Evolutionary conservation across 2,329 filamentous ascomycete genomes (phyloP).

Genomic region (Stagonosporopsis rhizophila): DNA sequence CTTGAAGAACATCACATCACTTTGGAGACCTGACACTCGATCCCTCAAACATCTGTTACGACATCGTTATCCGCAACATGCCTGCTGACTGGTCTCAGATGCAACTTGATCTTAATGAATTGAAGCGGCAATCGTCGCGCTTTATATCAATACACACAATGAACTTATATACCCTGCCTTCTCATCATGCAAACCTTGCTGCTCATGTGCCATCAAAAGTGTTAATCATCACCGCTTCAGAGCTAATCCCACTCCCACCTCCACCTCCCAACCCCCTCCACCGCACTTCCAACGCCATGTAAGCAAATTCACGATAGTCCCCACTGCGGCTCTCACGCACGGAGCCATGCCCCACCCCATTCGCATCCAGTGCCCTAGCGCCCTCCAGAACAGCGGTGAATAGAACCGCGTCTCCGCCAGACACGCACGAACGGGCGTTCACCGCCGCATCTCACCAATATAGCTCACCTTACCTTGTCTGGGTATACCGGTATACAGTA

Average conservation of each 20-base stretch:
- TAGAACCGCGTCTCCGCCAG: not conserved
- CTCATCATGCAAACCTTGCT: not conserved
- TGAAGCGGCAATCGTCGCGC: too few species aligned
- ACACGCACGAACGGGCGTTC: conserved; percentile 9
- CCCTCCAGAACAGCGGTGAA: conserved; percentile 13
- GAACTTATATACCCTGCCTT: not conserved
- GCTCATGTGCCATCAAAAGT: not conserved
- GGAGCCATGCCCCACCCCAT: conserved; percentile 5
- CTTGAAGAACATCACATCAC: conserved; percentile 68
- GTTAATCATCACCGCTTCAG: conserved; percentile 3
- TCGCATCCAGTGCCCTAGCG: conserved; percentile 7
- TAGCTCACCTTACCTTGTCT: not conserved
- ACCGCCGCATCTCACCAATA: not conserved
- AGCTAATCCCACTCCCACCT: not conserved
- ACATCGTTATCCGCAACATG: not conserved
- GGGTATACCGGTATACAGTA: not conserved
- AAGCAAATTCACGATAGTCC: conserved; percentile 6
- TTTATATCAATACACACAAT: not conserved
- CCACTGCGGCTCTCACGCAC: conserved; percentile 13
- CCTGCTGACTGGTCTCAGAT: conserved; percentile 9
- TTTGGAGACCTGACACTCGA: conserved; percentile 68
- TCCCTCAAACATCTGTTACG: not conserved
- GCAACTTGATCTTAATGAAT: not conserved
- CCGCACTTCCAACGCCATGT: not conserved
- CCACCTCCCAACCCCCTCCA: conserved; percentile 1